Conservation (phyloP, 129 eudicot species). For the Kitagawia praeruptora region DNA sequence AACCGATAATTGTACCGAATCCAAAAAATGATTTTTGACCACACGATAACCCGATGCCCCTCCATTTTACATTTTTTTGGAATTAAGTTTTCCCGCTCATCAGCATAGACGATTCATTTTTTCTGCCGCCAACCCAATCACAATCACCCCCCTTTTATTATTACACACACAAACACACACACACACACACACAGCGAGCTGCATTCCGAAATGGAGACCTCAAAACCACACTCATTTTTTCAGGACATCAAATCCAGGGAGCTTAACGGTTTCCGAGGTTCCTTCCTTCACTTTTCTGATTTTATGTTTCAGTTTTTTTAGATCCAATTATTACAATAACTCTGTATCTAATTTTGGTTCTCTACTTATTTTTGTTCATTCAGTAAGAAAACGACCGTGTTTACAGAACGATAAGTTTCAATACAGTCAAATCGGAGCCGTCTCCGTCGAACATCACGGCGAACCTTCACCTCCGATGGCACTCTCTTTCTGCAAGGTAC, state of each 20-base stretch:
- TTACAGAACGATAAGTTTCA: conserved; percentile 13
- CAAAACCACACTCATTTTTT: conserved; percentile 33
- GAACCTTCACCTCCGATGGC: conserved; percentile 70
- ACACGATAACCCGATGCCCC: too few species aligned
- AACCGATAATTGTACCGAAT: too few species aligned
- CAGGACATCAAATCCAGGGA: conserved; percentile 60
- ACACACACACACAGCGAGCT: too few species aligned
- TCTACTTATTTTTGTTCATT: not conserved
- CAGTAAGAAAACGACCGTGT: conserved; percentile 71
- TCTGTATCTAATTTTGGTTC: not conserved
- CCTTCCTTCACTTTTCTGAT: not conserved
- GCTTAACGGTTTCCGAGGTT: conserved; percentile 78
- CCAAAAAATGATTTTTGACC: too few species aligned
- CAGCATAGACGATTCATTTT: too few species aligned
- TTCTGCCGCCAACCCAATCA: too few species aligned
- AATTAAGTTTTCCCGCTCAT: too few species aligned
- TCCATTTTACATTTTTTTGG: too few species aligned
- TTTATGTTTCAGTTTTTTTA: not conserved
- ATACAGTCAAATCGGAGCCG: conserved; percentile 36
- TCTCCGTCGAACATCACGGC: conserved; percentile 41
- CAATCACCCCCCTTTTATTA: too few species aligned
- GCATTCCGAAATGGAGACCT: conserved; percentile 38
- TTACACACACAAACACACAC: too few species aligned
- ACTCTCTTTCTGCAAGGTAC: conserved; percentile 86
- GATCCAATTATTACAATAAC: not conserved